Evolutionary conservation across 768 basidiomycete species (phyloP), one percentile per base, ranked within the genome.

Genomic region (Roridomyces roridus): DNA sequence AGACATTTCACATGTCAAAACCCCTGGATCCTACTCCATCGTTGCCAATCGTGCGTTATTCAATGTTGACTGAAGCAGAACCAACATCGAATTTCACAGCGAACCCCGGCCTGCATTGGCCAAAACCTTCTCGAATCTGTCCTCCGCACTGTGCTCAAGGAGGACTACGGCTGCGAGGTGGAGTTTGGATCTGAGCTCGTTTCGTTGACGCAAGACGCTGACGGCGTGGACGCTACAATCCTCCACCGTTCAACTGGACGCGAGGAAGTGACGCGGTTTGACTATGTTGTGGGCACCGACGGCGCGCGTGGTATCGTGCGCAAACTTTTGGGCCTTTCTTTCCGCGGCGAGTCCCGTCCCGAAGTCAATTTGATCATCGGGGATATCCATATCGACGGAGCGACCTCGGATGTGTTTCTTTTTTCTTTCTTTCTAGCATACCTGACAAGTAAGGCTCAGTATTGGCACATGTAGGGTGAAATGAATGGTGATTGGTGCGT

Each of bases 281-380:
- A 48, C 15, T 69, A 52, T 49, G n/a, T 69, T n/a, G 42, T 66
- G 6, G 66, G 66, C n/a, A 48, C 66, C 26, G 66, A 67, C 29
- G 66, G 66, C 14, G 65, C 63, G 4, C 51, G 54, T 23, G 60
- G 68, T 15, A 36, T 51, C 9, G 57, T 46, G 6, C 20, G 59
- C 35, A 65, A 65, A 37, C 46, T 49, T 6, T 53, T 65, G 9
- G 52, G 51, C 7, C 40, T 65, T 11, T 45, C 31, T 20, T 62
- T 65, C 39, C 39, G 50, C 15, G 64, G 64, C 18, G 47, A 60
- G 26, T 65, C 64, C 10, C 26, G 65, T 25, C 42, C 64, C n/a
- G 48, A 54, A 20, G 59, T 47, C 34, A 11, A 55, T 31, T 21
- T 57, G 15, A 35, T 51, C 9, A 23, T 40, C 12, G 51, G 34